Evolutionary conservation across 768 basidiomycete genomes (phyloP).

Genomic region (Russula compacta): DNA sequence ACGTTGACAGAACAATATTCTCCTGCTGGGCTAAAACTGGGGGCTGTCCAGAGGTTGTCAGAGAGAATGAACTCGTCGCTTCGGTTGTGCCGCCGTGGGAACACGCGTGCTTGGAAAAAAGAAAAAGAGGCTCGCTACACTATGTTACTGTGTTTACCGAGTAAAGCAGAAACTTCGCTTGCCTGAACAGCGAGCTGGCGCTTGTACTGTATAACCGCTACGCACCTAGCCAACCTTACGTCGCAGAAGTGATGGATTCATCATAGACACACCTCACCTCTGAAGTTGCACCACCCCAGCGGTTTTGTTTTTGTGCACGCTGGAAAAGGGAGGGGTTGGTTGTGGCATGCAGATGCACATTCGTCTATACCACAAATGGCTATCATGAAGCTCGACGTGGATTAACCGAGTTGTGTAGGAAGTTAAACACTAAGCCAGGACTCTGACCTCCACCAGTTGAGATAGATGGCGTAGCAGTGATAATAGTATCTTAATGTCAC

Average conservation of each 20-base stretch:
- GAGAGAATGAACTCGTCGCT: not conserved
- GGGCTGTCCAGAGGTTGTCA: not conserved
- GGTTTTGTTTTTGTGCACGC: no score
- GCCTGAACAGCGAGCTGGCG: no score
- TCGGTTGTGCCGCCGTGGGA: not conserved
- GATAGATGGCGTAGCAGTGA: not conserved
- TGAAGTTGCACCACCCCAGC: no score
- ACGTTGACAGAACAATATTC: not conserved
- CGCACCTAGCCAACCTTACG: no score
- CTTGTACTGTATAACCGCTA: no score
- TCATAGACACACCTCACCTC: no score
- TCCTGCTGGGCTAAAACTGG: not conserved
- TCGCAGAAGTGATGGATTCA: no score
- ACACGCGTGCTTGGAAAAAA: not conserved
- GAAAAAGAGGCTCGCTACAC: no score
- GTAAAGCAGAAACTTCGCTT: no score
- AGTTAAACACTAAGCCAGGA: not conserved
- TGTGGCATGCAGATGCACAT: not conserved
- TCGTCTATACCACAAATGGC: not conserved
- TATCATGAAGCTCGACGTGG: not conserved
- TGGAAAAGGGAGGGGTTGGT: not conserved
- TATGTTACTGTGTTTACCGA: no score
- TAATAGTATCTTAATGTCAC: not conserved
- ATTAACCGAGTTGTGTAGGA: not conserved
- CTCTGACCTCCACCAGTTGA: not conserved